Evolutionary conservation across 192 early-diverging fungal genomes (phyloP), one percentile per base, ranked within the genome.

Genomic region (Coemansia sp.): DNA sequence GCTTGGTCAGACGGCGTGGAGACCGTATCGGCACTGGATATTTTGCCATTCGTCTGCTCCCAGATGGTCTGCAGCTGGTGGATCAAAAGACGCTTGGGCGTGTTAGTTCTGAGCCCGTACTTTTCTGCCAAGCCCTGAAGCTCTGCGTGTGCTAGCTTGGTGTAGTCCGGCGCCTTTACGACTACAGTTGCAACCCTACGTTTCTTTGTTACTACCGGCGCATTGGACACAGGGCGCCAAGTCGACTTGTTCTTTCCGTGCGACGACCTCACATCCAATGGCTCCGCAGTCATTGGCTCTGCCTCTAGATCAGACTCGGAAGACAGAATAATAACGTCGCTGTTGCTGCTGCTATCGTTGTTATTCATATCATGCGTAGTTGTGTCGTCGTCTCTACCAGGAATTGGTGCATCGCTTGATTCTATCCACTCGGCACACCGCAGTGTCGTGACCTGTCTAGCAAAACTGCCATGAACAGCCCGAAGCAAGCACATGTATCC

Each of bases 401-500:
- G 11, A 27, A 56, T 15, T 9, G 53, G 12, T 13, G 53, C 29
- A 9, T 56, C 13, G 53, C 53, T 29, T 29, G 53, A 56, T 13
- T 36, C 68, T 27, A 70, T 61, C 75, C 75, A 77, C 32, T 41
- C 27, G 34, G 64, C 48, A n/a, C 69, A 71, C 19, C 62, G 55
- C 19, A 71, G 13, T 17, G 51, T 20, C 29, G 60, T 29, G n/a
- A n/a, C 41, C 38, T 72, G 71, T 22, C 62, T 61, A 11, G 41
- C 39, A 67, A 73, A 72, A 19, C 67, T 60, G 17, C 48, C 36
- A 44, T 61, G 70, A 27, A 64, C 70, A 17, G 62, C 67, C 3
- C 59, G 68, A 32, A 78, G 45, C 27, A 78, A 29, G 3, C 39
- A n/a, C 40, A 67, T 53, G 48, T 78, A 78, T n/a, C 56, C 76